A percentile compares a stretch with the other conserved stretches of the same genome.
These are phyloP conservation scores for Centella asiatica DNA, from an alignment of 129 eudicot species.

Conservation along the genomic window DNA sequence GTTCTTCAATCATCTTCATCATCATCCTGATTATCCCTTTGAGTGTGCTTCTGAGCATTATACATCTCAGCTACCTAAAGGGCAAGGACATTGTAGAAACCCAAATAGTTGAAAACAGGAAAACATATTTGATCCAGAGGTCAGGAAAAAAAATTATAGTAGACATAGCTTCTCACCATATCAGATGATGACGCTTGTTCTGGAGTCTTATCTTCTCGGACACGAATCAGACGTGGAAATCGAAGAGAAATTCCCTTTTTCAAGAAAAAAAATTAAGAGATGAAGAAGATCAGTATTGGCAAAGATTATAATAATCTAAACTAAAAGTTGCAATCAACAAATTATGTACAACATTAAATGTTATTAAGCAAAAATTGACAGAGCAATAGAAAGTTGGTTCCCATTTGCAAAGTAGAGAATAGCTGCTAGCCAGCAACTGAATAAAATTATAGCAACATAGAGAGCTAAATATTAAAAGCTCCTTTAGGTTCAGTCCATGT, in stretches of 20 bases:
- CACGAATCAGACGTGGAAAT: conserved; percentile 87
- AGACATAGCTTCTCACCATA: conserved; percentile 31
- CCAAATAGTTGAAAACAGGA: not conserved
- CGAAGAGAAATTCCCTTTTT: conserved; percentile 79
- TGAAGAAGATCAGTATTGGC: not conserved
- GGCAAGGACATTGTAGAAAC: not conserved
- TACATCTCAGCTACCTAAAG: conserved; percentile 87
- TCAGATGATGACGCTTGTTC: conserved; percentile 90
- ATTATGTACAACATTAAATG: not conserved
- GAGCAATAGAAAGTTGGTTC: not conserved
- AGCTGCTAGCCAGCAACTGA: not conserved
- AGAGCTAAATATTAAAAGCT: not conserved
- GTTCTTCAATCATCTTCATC: conserved; percentile 53
- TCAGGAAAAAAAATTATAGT: not conserved
- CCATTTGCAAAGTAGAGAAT: not conserved
- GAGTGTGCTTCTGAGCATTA: conserved; percentile 60
- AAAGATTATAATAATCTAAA: not conserved
- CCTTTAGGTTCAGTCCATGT: not conserved
- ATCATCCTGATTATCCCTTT: conserved; percentile 42
- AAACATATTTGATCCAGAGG: not conserved
- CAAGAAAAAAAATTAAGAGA: not conserved
- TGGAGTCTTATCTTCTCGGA: conserved; percentile 82
- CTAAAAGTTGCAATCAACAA: not conserved
- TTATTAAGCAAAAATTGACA: not conserved
- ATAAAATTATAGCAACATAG: not conserved